Evolutionary conservation across 306 rosid species (phyloP), one percentile per base, ranked within the genome.

Genomic region (Gleditsia sinensis): DNA sequence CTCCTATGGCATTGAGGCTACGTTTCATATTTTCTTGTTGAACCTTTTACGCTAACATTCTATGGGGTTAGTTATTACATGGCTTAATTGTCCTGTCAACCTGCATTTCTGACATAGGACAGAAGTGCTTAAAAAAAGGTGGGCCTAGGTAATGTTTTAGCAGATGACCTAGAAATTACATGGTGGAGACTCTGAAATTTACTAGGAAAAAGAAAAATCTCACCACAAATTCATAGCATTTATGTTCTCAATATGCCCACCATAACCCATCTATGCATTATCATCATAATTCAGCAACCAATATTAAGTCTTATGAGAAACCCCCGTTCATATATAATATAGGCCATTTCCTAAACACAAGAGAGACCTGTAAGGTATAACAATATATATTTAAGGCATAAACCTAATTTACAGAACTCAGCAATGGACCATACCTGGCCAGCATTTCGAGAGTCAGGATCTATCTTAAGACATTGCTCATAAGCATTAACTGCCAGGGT

Each of bases 401-500:
- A 49, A 36, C 48, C 71, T 60, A 6, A 48, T 28, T 39, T 36
- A 69, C 45, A 74, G 56, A 36, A 48, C 34, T 36, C 57, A 72
- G 37, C 7, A 55, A 84, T 42, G 59, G 25, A 42, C 53, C 74
- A 72, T 74, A 94, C 98, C 98, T 94, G 98, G 85, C 98, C 97
- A 75, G 98, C 98, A 85, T 94, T 94, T 60, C 98, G 88, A 74
- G 98, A 94, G 80, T 94, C 98, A 0, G 95, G 98, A 81, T 94
- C 98, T 67, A 94, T 94, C 85, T 88, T 90, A 53, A 94, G 95
- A 74, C 98, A 94, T 62, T 85, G 93, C 83, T 94, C 98, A 78
- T 94, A 94, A 6, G 98, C 97, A 84, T 87, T 88, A 84, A 94
- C 85, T 49, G 98, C 95, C 50, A 82, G 69, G 60, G 89, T 59